Base-by-base conservation (phyloP, 306 rosid species). In the Astragalus membranaceus region DNA sequence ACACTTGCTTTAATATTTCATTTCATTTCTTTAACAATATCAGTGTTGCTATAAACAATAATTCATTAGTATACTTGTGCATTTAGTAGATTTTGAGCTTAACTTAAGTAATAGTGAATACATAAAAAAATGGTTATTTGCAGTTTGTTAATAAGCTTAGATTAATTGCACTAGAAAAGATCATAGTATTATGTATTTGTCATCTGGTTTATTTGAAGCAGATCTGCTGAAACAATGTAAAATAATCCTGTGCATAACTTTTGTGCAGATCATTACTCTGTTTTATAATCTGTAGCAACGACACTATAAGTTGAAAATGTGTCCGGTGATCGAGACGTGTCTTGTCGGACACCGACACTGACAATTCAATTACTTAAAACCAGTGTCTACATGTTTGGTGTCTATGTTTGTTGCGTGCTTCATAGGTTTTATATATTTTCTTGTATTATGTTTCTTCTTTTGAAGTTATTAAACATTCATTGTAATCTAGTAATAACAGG, bases 21-120 rank as follows among this genome's bases (percentile, higher is more conserved):
- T 79, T 57, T 49, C 30, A 29, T 64, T 47, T 70, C 60, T 44
- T 35, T 70, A 11, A 29, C 72, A 63, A 43, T 52, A 11, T 39
- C 72, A 63, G 33, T 62, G 29, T 35, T 77, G 39, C 10, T 16
- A 17, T 51, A 41, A 30, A 63, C 36, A 63, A 70, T 44, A 13
- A 23, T 53, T 7, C 36, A 30, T 41, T 58, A 41, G 37, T 78
- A 20, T 26, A 36, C 26, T 29, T 70, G 12, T 1, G 10, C 51
- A 15, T 71, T 37, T 42, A 10, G 23, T 23, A n/a, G 9, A 59
- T 58, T 37, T 37, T 67, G 63, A 59, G 29, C 64, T 49, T 26
- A 47, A 44, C 62, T 36, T 48, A 56, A 55, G 81, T 59, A 64
- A 20, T 5, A 48, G n/a, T 53, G 43, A 55, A 39, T 39, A 10